Evolutionary conservation across 441 rosid species (phyloP).

Genomic region (Croton laevigatus): DNA sequence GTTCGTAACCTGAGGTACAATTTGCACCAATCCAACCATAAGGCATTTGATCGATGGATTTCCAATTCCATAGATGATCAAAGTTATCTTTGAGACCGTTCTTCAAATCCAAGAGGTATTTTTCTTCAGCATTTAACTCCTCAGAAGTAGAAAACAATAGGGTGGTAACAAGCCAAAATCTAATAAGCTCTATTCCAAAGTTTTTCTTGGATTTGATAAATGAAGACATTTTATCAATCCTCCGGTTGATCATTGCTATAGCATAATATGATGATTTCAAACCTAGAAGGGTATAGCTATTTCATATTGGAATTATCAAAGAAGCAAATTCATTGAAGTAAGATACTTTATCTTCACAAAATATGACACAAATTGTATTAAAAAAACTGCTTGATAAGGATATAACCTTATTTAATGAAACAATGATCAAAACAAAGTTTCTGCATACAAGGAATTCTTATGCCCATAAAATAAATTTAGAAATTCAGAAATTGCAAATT

Average conservation of each 20-base stretch:
- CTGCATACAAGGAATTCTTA: conserved; percentile 4
- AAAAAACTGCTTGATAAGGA: background rate
- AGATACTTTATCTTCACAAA: background rate
- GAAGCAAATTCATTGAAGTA: conserved; percentile 13
- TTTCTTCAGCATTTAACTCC: conserved; percentile 73
- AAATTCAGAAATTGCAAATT: background rate
- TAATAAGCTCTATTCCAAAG: conserved; percentile 34
- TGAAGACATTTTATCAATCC: conserved; percentile 30
- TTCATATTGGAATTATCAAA: conserved; percentile 22
- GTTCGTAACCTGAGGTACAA: conserved; percentile 55
- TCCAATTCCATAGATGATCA: conserved; percentile 62
- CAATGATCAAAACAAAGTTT: background rate
- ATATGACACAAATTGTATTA: background rate
- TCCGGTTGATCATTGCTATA: conserved; percentile 18
- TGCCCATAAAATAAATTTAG: conserved; percentile 8
- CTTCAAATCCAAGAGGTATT: conserved; percentile 61
- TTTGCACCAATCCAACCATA: conserved; percentile 81
- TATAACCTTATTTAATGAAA: background rate
- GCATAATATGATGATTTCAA: conserved; percentile 16
- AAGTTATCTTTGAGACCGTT: conserved; percentile 53
- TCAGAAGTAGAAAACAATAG: conserved; percentile 47
- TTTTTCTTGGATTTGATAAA: conserved; percentile 22
- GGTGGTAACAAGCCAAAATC: conserved; percentile 28
- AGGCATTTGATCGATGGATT: conserved; percentile 60
- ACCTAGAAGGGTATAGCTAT: conserved; percentile 27